Base-by-base conservation (phyloP, 164 flowering plant species). In the Platanus orientalis region DNA sequence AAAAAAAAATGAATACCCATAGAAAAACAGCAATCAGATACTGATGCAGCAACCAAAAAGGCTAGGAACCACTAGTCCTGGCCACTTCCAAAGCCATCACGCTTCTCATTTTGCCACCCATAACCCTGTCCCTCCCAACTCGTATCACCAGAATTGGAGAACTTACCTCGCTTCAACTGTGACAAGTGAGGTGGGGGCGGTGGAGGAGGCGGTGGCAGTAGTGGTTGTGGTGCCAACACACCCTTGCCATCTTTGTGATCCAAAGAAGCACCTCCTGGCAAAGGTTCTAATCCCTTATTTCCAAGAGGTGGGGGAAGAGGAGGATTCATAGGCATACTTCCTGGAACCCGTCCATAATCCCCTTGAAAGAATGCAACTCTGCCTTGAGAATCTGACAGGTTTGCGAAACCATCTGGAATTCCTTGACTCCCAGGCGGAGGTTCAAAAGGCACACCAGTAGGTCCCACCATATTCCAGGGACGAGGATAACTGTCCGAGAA, bases 211-310 rank as follows among this genome's bases (percentile, higher is more conserved):
- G 82, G 82, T 0, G 74, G 84, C 24, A 74, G 65, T 63, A 71
- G 16, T 1, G 86, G 82, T 62, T 75, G 83, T 53, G 79, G 76
- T 44, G 88, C 84, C 64, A 79, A 66, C 56, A 80, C 72, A 30
- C 92, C 86, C 40, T 78, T 84, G 34, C 77, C 78, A 69, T 83
- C 90, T 71, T 82, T 71, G 23, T 76, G 72, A 63, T 79, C 89
- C 66, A 72, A 52, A 55, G 66, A 28, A 61, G 65, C 76, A 63
- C 73, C 66, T 66, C 76, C 80, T 45, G 68, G 84, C 50, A 53
- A 34, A 17, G 74, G 66, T 60, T 82, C 90, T 71, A 74, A 47
- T 21, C 71, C 81, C 55, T 64, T 74, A 58, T 69, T 68, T 26
- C 70, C 69, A 49, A 66, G 13, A 54, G 62, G 66, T 47, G 71